phyloP scores from a whole-genome alignment of 441 rosid species.

The Rhodomyrtus psidioides region DNA sequence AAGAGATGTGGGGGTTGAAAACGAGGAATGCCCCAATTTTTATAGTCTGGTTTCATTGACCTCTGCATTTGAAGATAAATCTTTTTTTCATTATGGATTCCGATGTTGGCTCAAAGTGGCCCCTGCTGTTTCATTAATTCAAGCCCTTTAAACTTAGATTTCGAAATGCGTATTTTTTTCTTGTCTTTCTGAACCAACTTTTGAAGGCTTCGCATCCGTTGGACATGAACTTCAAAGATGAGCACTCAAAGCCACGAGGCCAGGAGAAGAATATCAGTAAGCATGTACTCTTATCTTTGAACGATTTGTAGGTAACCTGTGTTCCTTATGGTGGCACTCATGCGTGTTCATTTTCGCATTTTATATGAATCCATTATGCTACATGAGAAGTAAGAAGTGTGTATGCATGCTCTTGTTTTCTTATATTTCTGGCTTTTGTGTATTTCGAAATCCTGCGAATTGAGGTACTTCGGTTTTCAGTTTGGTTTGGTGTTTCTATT shows the following conservation, averaged over 20 bases:
- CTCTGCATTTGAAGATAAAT: neutral
- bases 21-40: neutral
- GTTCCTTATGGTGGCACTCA: neutral
- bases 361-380: neutral
- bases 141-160: neutral
- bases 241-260: neutral
- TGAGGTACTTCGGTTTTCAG: neutral
- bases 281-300: neutral
- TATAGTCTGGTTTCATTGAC: neutral
- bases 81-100: neutral
- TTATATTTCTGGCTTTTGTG: neutral
- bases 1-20: neutral
- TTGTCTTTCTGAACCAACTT: neutral
- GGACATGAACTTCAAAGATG: neutral
- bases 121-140: neutral
- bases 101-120: neutral
- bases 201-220: neutral
- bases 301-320: neutral
- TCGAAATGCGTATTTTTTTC: neutral
- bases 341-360: neutral
- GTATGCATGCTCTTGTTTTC: neutral
- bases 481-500: neutral
- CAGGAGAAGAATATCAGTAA: neutral
- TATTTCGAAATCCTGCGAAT: neutral
- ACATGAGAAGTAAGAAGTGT: neutral